A percentile compares a stretch with the other conserved stretches of the same genome.
Evolutionary conservation across 2,329 filamentous ascomycete genomes (phyloP).

Genomic region (Aspergillus spinulosporus): DNA sequence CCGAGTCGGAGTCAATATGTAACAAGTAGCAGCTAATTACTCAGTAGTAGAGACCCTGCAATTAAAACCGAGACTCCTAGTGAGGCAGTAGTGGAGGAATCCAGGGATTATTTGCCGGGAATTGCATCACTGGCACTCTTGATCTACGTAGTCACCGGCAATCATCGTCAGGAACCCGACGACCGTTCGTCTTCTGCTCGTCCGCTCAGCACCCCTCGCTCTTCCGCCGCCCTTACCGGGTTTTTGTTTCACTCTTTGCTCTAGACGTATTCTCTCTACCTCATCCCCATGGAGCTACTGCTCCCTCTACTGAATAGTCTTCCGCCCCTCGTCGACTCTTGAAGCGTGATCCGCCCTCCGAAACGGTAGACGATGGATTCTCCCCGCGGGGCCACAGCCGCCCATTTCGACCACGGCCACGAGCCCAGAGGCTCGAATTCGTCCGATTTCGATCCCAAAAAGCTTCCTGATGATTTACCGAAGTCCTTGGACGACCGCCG

Average conservation of each 20-base stretch:
- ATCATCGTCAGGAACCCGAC: slow-evolving; percentile 11
- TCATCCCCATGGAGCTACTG: slow-evolving; percentile 26
- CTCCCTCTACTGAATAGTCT: slow-evolving; percentile 14
- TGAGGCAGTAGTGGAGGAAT: slow-evolving; percentile 3
- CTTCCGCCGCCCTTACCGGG: neutral
- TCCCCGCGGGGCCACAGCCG: slow-evolving; percentile 32
- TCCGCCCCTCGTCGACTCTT: slow-evolving; percentile 19
- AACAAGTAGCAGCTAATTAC: neutral
- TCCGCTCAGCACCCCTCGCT: neutral
- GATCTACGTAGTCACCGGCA: slow-evolving; percentile 11
- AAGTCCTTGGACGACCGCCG: slow-evolving; percentile 88
- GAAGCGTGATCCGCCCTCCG: slow-evolving; percentile 8
- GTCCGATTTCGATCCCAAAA: slow-evolving; percentile 21
- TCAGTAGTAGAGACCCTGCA: neutral
- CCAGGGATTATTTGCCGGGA: neutral
- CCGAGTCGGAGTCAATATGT: neutral
- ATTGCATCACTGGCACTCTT: slow-evolving; percentile 18
- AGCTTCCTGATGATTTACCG: slow-evolving; percentile 80
- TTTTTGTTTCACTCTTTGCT: neutral
- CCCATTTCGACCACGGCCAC: slow-evolving; percentile 26
- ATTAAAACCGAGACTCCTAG: neutral
- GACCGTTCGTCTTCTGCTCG: neutral
- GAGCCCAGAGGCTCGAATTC: slow-evolving; percentile 20
- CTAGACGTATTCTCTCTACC: neutral
- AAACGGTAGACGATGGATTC: slow-evolving; percentile 34